A percentile compares a stretch with the other conserved stretches of the same genome.
Evolutionary conservation across 2,329 filamentous ascomycete species (phyloP).

Genomic region (Capronia coronata): DNA sequence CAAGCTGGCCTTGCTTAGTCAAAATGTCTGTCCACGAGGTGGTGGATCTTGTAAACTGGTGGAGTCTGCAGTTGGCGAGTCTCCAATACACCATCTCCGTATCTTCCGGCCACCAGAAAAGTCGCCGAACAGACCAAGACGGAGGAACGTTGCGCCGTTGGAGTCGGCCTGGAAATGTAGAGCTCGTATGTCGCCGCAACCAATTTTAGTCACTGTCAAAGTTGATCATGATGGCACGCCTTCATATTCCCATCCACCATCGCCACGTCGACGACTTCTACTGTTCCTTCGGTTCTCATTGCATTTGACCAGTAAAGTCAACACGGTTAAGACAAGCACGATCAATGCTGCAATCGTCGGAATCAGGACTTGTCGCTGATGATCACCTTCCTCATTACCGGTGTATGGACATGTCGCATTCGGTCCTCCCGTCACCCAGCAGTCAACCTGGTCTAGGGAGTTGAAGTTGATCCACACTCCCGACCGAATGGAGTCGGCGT

Average conservation of each 20-base stretch:
- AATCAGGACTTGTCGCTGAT: constrained; percentile 49
- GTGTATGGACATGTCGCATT: constrained; percentile 55
- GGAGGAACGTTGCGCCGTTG: constrained; percentile 6
- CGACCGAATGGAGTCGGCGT: constrained; percentile 16
- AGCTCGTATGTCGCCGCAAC: not conserved
- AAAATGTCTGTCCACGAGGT: not conserved
- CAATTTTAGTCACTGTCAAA: not conserved
- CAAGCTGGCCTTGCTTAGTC: not conserved
- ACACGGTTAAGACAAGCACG: constrained; percentile 53
- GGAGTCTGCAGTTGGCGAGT: not conserved
- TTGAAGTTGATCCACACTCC: constrained; percentile 58
- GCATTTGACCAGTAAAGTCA: constrained; percentile 60
- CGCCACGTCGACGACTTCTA: constrained; percentile 46
- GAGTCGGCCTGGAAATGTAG: not conserved
- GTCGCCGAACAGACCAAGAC: constrained; percentile 12
- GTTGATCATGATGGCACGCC: constrained; percentile 51
- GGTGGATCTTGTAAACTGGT: not conserved
- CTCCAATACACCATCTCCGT: not conserved
- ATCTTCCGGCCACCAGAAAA: constrained; percentile 3
- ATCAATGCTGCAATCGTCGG: constrained; percentile 58
- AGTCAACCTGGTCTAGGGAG: constrained; percentile 49
- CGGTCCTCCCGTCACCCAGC: constrained; percentile 55
- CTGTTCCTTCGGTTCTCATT: constrained; percentile 54
- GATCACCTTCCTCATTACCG: constrained; percentile 38
- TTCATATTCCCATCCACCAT: constrained; percentile 59